Evolutionary conservation across 2,329 filamentous ascomycete genomes (phyloP).

Genomic region (Fusarium fujikuroi): DNA sequence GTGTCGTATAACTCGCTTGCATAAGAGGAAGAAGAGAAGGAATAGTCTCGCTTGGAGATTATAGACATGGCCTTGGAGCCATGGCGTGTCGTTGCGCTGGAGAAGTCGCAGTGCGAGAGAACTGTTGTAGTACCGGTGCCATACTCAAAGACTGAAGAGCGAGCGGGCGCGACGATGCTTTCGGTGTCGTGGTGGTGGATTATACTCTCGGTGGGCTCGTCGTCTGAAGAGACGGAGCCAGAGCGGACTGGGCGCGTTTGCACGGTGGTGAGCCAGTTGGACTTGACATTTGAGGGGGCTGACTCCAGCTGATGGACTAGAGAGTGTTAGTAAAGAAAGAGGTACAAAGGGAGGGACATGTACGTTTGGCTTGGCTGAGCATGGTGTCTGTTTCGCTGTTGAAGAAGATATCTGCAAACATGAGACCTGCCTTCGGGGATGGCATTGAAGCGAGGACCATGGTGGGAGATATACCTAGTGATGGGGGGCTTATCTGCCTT

Average conservation of each 20-base stretch:
- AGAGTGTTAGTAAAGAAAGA: background rate
- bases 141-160: background rate
- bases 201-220: background rate
- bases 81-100: background rate
- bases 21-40: background rate
- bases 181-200: background rate
- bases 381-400: background rate
- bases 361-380: conserved; percentile 6
- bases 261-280: background rate
- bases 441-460: background rate
- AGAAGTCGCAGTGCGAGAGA: background rate
- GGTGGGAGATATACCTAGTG: background rate
- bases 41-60: background rate
- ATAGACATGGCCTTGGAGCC: background rate
- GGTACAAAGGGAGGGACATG: background rate
- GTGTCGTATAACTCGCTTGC: background rate
- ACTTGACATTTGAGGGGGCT: background rate
- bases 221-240: background rate
- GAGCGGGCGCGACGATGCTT: background rate
- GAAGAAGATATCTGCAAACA: background rate
- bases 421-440: background rate
- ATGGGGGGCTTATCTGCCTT: background rate
- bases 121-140: background rate
- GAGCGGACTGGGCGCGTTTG: background rate
- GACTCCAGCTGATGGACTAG: conserved; percentile 2